Evolutionary conservation across 1,284 basidiomycete species (phyloP).

Genomic region (Leccinum subspadiceum): DNA sequence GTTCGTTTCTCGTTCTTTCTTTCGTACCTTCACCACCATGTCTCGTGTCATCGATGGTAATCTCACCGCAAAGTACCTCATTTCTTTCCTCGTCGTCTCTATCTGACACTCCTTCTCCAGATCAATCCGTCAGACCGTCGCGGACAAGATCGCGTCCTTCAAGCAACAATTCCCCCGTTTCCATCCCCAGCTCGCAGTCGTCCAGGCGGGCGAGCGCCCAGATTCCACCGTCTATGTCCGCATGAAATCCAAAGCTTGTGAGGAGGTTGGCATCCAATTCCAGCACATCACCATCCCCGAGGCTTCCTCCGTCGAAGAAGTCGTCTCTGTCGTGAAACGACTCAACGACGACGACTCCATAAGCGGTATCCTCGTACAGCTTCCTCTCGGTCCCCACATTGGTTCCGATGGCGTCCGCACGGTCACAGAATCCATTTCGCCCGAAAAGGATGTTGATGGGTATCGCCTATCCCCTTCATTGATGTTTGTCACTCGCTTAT

Average conservation of each 20-base stretch:
- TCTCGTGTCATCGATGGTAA: constrained; percentile 84
- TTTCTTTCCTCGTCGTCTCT: background rate
- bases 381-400: constrained; percentile 91
- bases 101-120: constrained; percentile 40
- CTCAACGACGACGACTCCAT: constrained; percentile 85
- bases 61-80: constrained; percentile 78
- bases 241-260: constrained; percentile 96
- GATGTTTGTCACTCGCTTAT: constrained; percentile 8
- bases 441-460: constrained; percentile 97
- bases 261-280: constrained; percentile 91
- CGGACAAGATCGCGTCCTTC: constrained; percentile 60
- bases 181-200: constrained; percentile 86
- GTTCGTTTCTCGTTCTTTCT: constrained; percentile 31
- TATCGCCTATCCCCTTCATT: constrained; percentile 36
- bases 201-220: constrained; percentile 90
- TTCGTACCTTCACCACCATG: constrained; percentile 51
- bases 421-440: constrained; percentile 93
- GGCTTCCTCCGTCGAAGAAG: constrained; percentile 71
- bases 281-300: constrained; percentile 79
- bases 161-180: constrained; percentile 77
- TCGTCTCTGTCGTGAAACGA: constrained; percentile 76
- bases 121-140: constrained; percentile 75
- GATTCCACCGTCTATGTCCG: constrained; percentile 94
- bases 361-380: constrained; percentile 93
- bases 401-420: constrained; percentile 82